phyloP scores from a whole-genome alignment of 2,329 filamentous ascomycete species.

The Cytospora piceae region DNA sequence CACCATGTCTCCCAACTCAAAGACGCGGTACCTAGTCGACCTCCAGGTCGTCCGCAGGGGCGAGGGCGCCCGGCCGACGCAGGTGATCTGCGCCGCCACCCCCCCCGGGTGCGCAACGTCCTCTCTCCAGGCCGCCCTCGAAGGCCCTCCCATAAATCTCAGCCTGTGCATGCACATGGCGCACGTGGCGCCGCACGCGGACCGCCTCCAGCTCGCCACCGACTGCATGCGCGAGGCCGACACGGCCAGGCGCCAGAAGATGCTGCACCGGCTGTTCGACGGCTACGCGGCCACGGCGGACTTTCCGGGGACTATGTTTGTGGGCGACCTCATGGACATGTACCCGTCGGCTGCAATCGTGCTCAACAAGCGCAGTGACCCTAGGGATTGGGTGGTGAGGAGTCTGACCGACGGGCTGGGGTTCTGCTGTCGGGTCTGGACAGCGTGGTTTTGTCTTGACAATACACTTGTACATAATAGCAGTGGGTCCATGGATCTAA shows the following conservation, averaged over 20 bases:
- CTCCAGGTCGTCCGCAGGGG: not conserved
- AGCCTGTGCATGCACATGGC: conserved; percentile 41
- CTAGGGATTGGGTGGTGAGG: conserved; percentile 37
- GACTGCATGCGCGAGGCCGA: conserved; percentile 37
- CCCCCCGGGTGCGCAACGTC: conserved; percentile 42
- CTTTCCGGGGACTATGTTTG: conserved; percentile 40
- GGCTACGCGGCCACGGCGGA: conserved; percentile 37
- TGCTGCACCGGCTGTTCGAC: conserved; percentile 38
- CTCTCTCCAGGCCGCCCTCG: conserved; percentile 41
- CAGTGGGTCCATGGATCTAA: not conserved
- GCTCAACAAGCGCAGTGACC: conserved; percentile 38
- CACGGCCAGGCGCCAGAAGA: conserved; percentile 34
- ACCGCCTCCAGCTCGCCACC: conserved; percentile 34
- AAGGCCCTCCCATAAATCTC: conserved; percentile 36
- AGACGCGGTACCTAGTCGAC: conserved; percentile 8
- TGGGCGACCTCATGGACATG: conserved; percentile 44
- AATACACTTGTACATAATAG: not conserved
- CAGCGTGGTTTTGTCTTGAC: not conserved
- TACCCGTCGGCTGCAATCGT: conserved; percentile 41
- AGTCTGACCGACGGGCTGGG: conserved; percentile 35
- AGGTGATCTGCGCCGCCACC: conserved; percentile 39
- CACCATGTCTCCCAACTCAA: too few relatives aligned
- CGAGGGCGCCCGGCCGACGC: not conserved
- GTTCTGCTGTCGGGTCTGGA: conserved; percentile 30
- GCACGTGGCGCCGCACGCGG: conserved; percentile 31